A percentile compares a stretch with the other conserved stretches of the same genome.
These are phyloP conservation scores for Erodium maritimum DNA, from an alignment of 345 rosid species.

Conservation along the genomic window DNA sequence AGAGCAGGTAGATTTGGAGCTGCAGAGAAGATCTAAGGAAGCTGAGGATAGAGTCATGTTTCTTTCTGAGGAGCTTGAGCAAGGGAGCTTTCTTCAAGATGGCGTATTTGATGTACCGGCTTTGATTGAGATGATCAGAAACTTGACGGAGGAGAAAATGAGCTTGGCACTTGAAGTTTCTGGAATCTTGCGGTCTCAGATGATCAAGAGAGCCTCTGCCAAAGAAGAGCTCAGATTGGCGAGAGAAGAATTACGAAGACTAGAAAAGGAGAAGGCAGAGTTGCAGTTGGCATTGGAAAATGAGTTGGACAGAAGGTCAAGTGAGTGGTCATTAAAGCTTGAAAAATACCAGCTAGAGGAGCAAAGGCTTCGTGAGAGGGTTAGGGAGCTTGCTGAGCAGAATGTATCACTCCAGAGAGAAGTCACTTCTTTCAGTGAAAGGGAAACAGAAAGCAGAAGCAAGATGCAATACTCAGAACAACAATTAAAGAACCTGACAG, in stretches of 20 bases:
- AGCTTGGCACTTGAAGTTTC: conserved; percentile 66
- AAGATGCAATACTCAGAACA: conserved; percentile 42
- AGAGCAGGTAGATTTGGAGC: conserved; percentile 40
- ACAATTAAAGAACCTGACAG: conserved; percentile 44
- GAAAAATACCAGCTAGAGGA: conserved; percentile 79
- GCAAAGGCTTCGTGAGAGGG: conserved; percentile 84
- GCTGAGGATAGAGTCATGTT: conserved; percentile 58
- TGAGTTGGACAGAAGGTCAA: conserved; percentile 92
- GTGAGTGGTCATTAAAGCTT: conserved; percentile 79
- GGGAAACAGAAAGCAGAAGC: conserved; percentile 55
- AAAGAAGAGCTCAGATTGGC: conserved; percentile 47
- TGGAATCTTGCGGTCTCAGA: conserved; percentile 45
- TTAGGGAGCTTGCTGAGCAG: conserved; percentile 92
- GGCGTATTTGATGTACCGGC: conserved; percentile 50
- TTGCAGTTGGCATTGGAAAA: conserved; percentile 77
- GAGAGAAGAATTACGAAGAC: conserved; percentile 49
- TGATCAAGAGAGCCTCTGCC: conserved; percentile 51
- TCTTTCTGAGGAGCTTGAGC: conserved; percentile 61
- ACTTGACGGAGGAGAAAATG: conserved; percentile 52
- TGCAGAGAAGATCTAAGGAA: conserved; percentile 49
- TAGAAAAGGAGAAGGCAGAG: conserved; percentile 72
- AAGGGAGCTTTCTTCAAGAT: conserved; percentile 42
- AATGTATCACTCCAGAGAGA: conserved; percentile 92
- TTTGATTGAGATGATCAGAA: conserved; percentile 45
- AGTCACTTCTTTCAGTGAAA: conserved; percentile 52